Evolutionary conservation across 768 basidiomycete genomes (phyloP), one percentile per base, ranked within the genome.

Genomic region (Infundibulicybe gibba): DNA sequence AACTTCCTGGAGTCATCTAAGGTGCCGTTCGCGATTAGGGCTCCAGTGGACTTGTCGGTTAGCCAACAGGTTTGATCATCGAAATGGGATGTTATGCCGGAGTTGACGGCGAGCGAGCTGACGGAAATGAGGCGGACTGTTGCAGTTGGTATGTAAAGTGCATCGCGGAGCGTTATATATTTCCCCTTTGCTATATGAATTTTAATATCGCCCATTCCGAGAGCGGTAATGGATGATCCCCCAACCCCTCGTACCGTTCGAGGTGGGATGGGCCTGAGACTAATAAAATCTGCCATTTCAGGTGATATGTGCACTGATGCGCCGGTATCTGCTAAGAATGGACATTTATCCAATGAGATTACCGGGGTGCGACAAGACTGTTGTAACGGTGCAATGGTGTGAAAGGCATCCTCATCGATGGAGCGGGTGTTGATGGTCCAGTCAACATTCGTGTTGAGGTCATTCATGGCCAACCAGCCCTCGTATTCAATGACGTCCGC

Each of bases 331-430:
- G 41, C 39, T 31, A 33, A 21, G 33, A 54, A 54, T 14, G 46
- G 47, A 69, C 78, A 37, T 73, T 14, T 13, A 33, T 19, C 3
- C 31, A 37, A 25, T 32, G 49, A 21, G 44, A 19, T 38, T 34
- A 67, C 37, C 85, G 17, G 35, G 17, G 35, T 38, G 17, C 14
- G 17, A 10, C 10, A 10, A 4, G 35, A 38, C 6, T 38, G n/a
- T n/a, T 38, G n/a, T n/a, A 38, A 6, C 10, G 35, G 35, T 3
- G 35, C 35, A 10, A 38, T 19, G 17, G 35, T n/a, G 6, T n/a
- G 14, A 10, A 38, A 6, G 14, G 35, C 35, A 6, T 14, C 6
- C 8, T 25, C 25, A 10, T 38, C 35, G 10, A 38, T 19, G 4
- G 35, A 10, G 35, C 17, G 35, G 14, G 10, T 38, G 35, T 38